phyloP scores from a whole-genome alignment of 2,329 filamentous ascomycete species.

The Monosporascus sp. region DNA sequence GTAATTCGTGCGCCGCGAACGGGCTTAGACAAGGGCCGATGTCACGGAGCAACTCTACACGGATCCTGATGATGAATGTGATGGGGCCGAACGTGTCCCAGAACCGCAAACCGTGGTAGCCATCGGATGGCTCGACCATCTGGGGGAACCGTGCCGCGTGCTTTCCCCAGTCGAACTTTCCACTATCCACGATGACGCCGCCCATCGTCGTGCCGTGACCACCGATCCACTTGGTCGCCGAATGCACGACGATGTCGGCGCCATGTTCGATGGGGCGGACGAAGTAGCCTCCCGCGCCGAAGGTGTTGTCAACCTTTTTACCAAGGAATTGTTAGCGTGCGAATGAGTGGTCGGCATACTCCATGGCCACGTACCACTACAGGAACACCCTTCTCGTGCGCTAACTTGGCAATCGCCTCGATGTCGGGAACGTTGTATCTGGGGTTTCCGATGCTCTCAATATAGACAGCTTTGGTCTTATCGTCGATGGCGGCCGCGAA shows the following conservation, averaged over 20 bases:
- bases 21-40: conserved; percentile 79
- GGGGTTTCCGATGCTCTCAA: conserved; percentile 92
- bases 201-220: conserved; percentile 91
- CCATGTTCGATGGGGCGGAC: conserved; percentile 82
- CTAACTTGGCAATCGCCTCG: conserved; percentile 76
- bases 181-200: conserved; percentile 79
- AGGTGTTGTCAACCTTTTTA: conserved; percentile 80
- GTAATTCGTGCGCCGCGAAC: conserved; percentile 86
- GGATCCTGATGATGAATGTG: conserved; percentile 76
- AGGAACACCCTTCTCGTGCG: conserved; percentile 63
- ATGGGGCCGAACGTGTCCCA: conserved; percentile 85
- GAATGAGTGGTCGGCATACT: neutral
- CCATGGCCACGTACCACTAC: conserved; percentile 44
- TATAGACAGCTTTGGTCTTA: conserved; percentile 85
- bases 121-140: conserved; percentile 80
- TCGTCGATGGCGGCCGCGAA: conserved; percentile 82
- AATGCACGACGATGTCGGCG: conserved; percentile 91
- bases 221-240: conserved; percentile 94
- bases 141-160: conserved; percentile 82
- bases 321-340: neutral
- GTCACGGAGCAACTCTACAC: conserved; percentile 87
- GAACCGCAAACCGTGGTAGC: conserved; percentile 92
- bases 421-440: conserved; percentile 91
- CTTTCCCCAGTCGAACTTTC: conserved; percentile 92
- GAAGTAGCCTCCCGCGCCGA: conserved; percentile 89